Percentiles rank a stretch among this genome's conserved stretches.
These are phyloP conservation scores for Erysimum cheiranthoides DNA, from an alignment of 345 rosid genomes.

Conservation along the genomic window DNA sequence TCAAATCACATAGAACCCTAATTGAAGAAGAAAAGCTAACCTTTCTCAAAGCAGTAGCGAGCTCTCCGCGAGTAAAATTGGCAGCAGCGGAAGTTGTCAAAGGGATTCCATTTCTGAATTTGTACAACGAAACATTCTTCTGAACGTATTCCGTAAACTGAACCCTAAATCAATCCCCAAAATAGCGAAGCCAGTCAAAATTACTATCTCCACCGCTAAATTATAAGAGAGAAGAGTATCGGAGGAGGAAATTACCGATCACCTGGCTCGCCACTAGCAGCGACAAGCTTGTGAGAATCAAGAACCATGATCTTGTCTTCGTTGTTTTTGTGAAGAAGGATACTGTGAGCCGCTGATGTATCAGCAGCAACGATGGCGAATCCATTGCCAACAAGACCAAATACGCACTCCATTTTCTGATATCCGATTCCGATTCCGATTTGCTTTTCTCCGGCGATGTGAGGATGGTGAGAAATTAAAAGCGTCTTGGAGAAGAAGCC, in stretches of 20 bases:
- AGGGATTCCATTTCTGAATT: conserved; percentile 92
- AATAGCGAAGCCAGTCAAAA: neutral
- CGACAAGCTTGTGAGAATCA: conserved; percentile 93
- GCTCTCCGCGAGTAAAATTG: conserved; percentile 90
- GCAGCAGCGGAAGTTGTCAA: conserved; percentile 92
- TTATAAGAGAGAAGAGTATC: neutral
- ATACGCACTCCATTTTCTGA: conserved; percentile 80
- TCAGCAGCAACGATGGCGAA: conserved; percentile 88
- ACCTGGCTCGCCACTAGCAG: conserved; percentile 98
- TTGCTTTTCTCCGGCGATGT: conserved; percentile 27
- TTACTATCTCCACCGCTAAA: neutral
- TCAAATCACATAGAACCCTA: neutral
- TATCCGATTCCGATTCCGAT: neutral
- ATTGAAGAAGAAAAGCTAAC: conserved; percentile 42
- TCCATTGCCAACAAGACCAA: conserved; percentile 88
- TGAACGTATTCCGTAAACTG: conserved; percentile 96
- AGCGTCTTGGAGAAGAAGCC: conserved; percentile 43
- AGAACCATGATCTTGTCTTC: conserved; percentile 99
- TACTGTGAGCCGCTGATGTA: conserved; percentile 91
- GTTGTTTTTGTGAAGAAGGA: conserved; percentile 87
- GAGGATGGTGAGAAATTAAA: neutral
- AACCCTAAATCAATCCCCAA: conserved; percentile 54
- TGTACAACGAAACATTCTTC: conserved; percentile 91
- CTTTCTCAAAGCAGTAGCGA: conserved; percentile 94
- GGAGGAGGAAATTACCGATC: conserved; percentile 59